These are phyloP conservation scores for Candida ascalaphidarum DNA, from an alignment of 805 yeast genomes.

Conservation along the genomic window DNA sequence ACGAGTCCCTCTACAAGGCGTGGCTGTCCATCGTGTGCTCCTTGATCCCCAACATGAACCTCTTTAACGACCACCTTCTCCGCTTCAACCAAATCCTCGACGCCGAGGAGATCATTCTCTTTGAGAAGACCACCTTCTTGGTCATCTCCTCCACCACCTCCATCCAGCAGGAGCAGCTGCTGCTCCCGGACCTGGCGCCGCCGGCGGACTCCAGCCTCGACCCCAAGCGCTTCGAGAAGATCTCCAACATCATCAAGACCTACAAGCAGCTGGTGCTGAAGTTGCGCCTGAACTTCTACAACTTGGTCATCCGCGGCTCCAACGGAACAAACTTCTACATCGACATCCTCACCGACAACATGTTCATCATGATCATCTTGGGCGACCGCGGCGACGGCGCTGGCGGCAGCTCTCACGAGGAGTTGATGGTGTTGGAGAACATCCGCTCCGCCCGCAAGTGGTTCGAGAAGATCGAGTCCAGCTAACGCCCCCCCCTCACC, in stretches of 20 bases:
- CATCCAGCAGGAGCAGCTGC: conserved; percentile 20
- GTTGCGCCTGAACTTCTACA: conserved; percentile 75
- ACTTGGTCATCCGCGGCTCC: conserved; percentile 60
- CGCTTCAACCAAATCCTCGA: conserved; percentile 66
- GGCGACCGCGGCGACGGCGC: conserved; percentile 25
- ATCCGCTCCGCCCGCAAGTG: conserved; percentile 48
- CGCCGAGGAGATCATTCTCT: conserved; percentile 84
- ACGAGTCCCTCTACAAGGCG: conserved; percentile 89
- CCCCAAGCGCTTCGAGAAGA: conserved; percentile 90
- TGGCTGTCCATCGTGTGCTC: conserved; percentile 97
- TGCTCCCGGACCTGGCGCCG: conserved; percentile 3
- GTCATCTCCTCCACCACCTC: conserved; percentile 58
- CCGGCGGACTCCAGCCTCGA: conserved; percentile 37
- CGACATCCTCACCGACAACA: conserved; percentile 49
- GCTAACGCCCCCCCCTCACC: no score
- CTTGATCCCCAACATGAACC: conserved; percentile 81
- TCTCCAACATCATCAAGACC: conserved; percentile 87
- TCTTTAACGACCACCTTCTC: conserved; percentile 67
- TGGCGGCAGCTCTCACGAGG: conserved; percentile 26
- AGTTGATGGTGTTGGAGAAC: conserved; percentile 44
- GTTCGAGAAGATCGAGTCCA: conserved; percentile 41
- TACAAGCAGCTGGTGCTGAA: conserved; percentile 89
- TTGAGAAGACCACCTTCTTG: conserved; percentile 88
- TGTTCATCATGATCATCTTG: conserved; percentile 54
- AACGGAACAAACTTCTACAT: conserved; percentile 39